Percentiles rank a stretch among this genome's conserved stretches.
phyloP scores from a whole-genome alignment of 352 stramenopile genomes.

The Phytophthora uliginosa region DNA sequence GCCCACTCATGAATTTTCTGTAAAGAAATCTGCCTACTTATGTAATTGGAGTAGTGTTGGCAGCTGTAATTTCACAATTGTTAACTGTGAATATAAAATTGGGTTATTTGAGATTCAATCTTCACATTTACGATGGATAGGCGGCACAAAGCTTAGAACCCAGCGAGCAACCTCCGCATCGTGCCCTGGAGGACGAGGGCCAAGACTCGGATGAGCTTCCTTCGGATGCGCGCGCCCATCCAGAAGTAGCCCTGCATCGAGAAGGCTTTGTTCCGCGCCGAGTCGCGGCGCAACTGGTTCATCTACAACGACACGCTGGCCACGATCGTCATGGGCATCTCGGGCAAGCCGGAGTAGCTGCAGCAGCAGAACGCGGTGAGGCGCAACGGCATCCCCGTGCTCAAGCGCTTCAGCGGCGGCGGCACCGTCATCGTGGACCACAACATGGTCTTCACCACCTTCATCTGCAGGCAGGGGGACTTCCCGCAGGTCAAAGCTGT shows the following conservation, averaged over 20 bases:
- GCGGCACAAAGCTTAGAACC: too few species aligned
- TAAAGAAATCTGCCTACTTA: too few species aligned
- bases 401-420: constrained; percentile 97
- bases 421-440: constrained; percentile 98
- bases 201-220: constrained; percentile 73
- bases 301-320: constrained; percentile 78
- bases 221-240: constrained; percentile 80
- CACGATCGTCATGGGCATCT: constrained; percentile 97
- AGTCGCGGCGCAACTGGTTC: constrained; percentile 86
- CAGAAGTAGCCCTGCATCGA: constrained; percentile 91
- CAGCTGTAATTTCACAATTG: too few species aligned
- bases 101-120: too few species aligned
- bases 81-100: too few species aligned
- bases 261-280: constrained; percentile 94
- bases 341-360: constrained; percentile 93
- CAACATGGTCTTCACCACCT: constrained; percentile 94
- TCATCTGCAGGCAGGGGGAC: constrained; percentile 90
- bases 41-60: too few species aligned
- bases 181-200: constrained; percentile 23
- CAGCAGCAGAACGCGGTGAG: constrained; percentile 89
- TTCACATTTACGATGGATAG: too few species aligned
- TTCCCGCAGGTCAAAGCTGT: too few species aligned
- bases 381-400: constrained; percentile 83
- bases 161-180: too few species aligned
- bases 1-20: too few species aligned